Base-by-base conservation (phyloP, 139 green algal genomes). In the Nannochloris sp. region DNA sequence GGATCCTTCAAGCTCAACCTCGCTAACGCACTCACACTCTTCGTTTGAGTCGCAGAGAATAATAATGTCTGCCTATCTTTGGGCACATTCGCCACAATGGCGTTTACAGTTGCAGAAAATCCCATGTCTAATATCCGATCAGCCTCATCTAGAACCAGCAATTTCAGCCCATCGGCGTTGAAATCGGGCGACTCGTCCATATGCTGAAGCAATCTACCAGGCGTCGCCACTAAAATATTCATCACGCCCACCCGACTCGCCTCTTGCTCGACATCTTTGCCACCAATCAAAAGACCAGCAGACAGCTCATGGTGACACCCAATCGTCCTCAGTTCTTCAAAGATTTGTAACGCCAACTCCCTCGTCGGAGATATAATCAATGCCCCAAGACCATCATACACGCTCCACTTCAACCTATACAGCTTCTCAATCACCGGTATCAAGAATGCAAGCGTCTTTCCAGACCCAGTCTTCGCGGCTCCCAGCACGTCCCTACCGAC, bases 161-260 rank as follows among this genome's bases (percentile, higher is more conserved):
- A 61, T 73, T 91, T 80, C 67, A 98, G 63, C 3, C 76, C 48
- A 34, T 29, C 61, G 62, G 75, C 73, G 61, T 96, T 89, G 70
- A 98, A 98, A 44, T 88, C 87, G 0, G 92, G 85, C 5, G 92
- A 97, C 76, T 98, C 92, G 63, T 99, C 93, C 93, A 98, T 97
- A 82, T 99, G 93, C 73, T 99, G 93, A 62, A 99, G 76, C 70
- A 99, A 75, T 12, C 93, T 78, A 16, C 93, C 93, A 60, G 87
- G 91, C n/a, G 90, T 97, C 64, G 72, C 81, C 14, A 97, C 79
- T 29, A 97, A 73, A 50, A 97, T 87, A 83, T 95, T 96, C 78
- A 96, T 87, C 19, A 51, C 40, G 75, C 71, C 48, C 14, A 95
- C 68, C 6, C 74, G 46, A 7, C 58, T 60, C 50, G 78, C 67